A percentile compares a stretch with the other conserved stretches of the same genome.
Evolutionary conservation across 768 basidiomycete genomes (phyloP).

Genomic region (Lanmaoa pseudosensibilis): DNA sequence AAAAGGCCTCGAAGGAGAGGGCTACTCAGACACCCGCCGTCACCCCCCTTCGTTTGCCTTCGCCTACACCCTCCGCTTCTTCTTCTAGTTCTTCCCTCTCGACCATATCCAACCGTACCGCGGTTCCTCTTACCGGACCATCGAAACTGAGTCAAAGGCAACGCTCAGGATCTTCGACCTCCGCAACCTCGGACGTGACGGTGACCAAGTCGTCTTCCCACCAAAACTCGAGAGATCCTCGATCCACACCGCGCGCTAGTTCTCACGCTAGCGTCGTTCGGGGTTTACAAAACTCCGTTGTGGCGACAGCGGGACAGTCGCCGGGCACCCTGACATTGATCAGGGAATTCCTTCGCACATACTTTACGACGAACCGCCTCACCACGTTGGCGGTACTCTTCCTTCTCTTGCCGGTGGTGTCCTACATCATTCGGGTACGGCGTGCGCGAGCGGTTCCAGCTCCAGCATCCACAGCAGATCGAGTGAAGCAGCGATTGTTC

Average conservation of each 20-base stretch:
- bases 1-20: conserved; percentile 34
- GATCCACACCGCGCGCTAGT: conserved; percentile 9
- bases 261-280: conserved; percentile 19
- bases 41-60: conserved; percentile 35
- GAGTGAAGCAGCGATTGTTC: conserved; percentile 56
- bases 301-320: conserved; percentile 19
- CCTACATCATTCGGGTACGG: conserved; percentile 52
- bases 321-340: conserved; percentile 41
- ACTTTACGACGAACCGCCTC: conserved; percentile 47
- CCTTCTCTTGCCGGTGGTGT: conserved; percentile 43
- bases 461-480: conserved; percentile 47
- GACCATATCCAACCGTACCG: conserved; percentile 70
- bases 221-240: conserved; percentile 5
- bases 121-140: conserved; percentile 45
- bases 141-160: conserved; percentile 16
- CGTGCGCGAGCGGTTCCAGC: conserved; percentile 34
- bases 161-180: conserved; percentile 23
- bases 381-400: conserved; percentile 45
- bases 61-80: conserved; percentile 55
- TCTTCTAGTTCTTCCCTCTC: conserved; percentile 67
- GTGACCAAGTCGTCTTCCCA: conserved; percentile 22
- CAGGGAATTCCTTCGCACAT: conserved; percentile 48
- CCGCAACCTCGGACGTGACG: conserved; percentile 26
- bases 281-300: conserved; percentile 5
- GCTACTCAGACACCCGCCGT: conserved; percentile 18